These are phyloP conservation scores for Pythium plurisporium DNA, from an alignment of 352 stramenopile genomes.

Conservation along the genomic window DNA sequence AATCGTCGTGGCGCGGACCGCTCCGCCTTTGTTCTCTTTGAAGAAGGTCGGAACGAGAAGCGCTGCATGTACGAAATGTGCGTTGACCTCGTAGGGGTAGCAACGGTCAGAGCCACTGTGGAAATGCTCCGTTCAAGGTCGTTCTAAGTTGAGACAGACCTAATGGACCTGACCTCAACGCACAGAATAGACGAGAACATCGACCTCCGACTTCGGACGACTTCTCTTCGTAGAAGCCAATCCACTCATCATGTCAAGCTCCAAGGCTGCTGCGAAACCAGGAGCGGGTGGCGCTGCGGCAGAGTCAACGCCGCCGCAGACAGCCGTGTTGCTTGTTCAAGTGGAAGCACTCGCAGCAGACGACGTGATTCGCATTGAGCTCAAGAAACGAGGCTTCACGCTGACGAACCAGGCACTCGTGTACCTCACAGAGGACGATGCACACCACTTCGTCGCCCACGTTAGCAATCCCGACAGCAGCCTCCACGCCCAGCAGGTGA, in stretches of 20 bases:
- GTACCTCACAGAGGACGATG: constrained; percentile 33
- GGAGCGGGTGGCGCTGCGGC: background rate
- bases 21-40: background rate
- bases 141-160: constrained; percentile 3
- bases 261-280: constrained; percentile 5
- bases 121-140: background rate
- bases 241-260: background rate
- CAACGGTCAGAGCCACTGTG: background rate
- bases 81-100: background rate
- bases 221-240: background rate
- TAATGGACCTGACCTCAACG: background rate
- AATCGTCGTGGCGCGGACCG: too few relatives aligned
- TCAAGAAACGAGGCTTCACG: constrained; percentile 38
- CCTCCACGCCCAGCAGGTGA: constrained; percentile 9
- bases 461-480: constrained; percentile 33
- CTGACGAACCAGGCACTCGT: constrained; percentile 47
- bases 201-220: background rate
- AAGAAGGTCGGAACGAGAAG: constrained; percentile 13
- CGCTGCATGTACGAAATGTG: constrained; percentile 6
- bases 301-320: constrained; percentile 18
- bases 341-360: constrained; percentile 49
- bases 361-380: constrained; percentile 44
- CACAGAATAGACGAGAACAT: background rate
- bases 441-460: constrained; percentile 33
- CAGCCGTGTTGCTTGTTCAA: constrained; percentile 53